Evolutionary conservation across 148 eudicot genomes (phyloP), one percentile per base, ranked within the genome.

Genomic region (Suaeda aralocaspica): DNA sequence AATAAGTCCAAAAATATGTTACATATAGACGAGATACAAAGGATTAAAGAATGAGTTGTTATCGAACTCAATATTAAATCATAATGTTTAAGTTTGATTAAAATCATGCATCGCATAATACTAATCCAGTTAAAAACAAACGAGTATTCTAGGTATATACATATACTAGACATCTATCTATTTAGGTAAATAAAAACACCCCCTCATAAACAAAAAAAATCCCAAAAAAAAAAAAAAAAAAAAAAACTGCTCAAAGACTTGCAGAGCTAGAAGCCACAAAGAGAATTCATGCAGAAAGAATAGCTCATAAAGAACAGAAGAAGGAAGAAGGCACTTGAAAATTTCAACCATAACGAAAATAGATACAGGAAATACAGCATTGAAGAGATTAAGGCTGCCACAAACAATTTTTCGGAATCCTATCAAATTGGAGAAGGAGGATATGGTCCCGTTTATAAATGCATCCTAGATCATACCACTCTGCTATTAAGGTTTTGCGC

Each of bases 391-490:
- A 92, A 91, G 74, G 63, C 51, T 29, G 97, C 97, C 1, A 91
- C 92, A 0, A 80, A 82, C 2, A 66, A 69, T 72, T 89, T 91
- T 55, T 41, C 87, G 1, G 84, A 78, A 1, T 74, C 83, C 0
- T 86, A 67, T 36, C 85, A 86, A 77, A 81, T 91, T 15, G 97
- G 97, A 19, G 92, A 88, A 82, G 97, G 97, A 26, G 92, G 97
- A 31, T 91, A 91, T 71, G 97, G 97, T 26, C 97, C 97, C 0
- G 97, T 91, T 9, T 91, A 76, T 53, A 85, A 76, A 71, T 72
- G 88, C 63, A 72, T 46, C 45, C 84, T 91, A 65, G 97, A 91
- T 74, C 90, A 88, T 55, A 87, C 94, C 1, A 77, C 74, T 3
- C 82, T 57, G 97, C 97, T 6, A 79, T 91, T 29, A 91, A 91